phyloP scores from a whole-genome alignment of 495 filamentous ascomycete genomes.

The Parmelia sp. region DNA sequence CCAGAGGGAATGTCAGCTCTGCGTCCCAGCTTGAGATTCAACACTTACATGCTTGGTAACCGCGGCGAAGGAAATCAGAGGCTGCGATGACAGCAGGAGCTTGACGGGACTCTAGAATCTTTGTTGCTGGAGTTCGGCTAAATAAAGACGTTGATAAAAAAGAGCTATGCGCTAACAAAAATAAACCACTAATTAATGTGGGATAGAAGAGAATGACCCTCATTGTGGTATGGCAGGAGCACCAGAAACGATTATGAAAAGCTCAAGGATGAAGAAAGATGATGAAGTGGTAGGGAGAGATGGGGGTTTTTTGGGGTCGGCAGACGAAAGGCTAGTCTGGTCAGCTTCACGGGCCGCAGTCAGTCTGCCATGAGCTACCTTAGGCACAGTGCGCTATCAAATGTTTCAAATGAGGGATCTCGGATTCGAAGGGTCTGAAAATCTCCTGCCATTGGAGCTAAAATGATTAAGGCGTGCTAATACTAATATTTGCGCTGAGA shows the following conservation, averaged over 20 bases:
- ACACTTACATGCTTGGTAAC: conserved; percentile 22
- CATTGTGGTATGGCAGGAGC: not conserved
- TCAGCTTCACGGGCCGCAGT: too few relatives aligned
- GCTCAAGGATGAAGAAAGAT: not conserved
- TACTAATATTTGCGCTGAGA: too few relatives aligned
- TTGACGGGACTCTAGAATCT: conserved; percentile 10
- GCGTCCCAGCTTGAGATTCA: not conserved
- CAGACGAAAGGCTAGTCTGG: too few relatives aligned
- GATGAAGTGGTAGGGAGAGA: too few relatives aligned
- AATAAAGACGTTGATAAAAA: not conserved
- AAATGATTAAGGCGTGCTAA: too few relatives aligned
- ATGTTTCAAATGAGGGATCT: too few relatives aligned
- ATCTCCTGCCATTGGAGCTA: too few relatives aligned
- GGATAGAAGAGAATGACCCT: not conserved
- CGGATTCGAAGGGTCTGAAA: too few relatives aligned
- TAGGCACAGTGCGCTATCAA: too few relatives aligned
- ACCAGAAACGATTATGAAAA: not conserved
- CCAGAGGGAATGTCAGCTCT: not conserved
- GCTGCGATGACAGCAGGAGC: conserved; percentile 13
- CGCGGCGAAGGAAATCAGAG: conserved; percentile 21
- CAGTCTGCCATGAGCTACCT: too few relatives aligned
- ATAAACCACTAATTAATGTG: not conserved
- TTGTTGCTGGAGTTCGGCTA: not conserved
- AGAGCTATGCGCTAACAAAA: not conserved
- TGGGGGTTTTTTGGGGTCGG: too few relatives aligned